A percentile compares a stretch with the other conserved stretches of the same genome.
Evolutionary conservation across 2,329 filamentous ascomycete species (phyloP).

Genomic region (Pseudogymnoascus sp.): DNA sequence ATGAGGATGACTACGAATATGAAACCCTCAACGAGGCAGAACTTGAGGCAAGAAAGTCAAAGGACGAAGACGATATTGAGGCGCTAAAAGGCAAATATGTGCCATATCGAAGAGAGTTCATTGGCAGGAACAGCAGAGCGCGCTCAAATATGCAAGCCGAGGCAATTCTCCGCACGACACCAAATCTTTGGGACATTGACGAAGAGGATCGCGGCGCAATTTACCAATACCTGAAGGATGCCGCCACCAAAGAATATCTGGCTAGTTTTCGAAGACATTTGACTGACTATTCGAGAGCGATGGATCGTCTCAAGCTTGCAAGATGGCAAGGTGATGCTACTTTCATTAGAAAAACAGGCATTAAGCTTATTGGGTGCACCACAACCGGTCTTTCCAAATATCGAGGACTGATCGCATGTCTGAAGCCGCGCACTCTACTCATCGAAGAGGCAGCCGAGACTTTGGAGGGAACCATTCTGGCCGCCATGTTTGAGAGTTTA

Average conservation of each 20-base stretch:
- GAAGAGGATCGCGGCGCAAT: slow-evolving; percentile 21
- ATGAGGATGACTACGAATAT: slow-evolving; percentile 23
- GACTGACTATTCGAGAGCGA: slow-evolving; percentile 15
- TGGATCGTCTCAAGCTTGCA: slow-evolving; percentile 9
- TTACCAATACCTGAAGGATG: slow-evolving; percentile 26
- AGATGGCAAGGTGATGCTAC: slow-evolving; percentile 20
- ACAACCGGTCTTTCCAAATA: slow-evolving; percentile 67
- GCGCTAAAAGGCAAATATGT: slow-evolving; percentile 22
- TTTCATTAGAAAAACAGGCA: slow-evolving; percentile 55
- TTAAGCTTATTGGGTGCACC: slow-evolving; percentile 38
- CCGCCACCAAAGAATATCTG: slow-evolving; percentile 19
- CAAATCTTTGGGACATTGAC: slow-evolving; percentile 25
- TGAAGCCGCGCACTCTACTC: slow-evolving; percentile 54
- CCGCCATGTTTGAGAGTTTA: slow-evolving; percentile 52
- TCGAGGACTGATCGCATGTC: slow-evolving; percentile 50
- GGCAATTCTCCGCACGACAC: slow-evolving; percentile 15
- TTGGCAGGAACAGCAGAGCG: slow-evolving; percentile 17
- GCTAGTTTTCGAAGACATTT: slow-evolving; percentile 16
- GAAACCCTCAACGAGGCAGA: slow-evolving; percentile 23
- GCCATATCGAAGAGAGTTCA: slow-evolving; percentile 20
- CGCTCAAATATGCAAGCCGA: slow-evolving; percentile 17
- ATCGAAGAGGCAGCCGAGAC: slow-evolving; percentile 65
- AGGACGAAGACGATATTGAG: slow-evolving; percentile 17
- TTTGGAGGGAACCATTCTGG: slow-evolving; percentile 47
- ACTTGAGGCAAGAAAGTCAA: slow-evolving; percentile 15